Evolutionary conservation across 2,329 filamentous ascomycete genomes (phyloP).

Genomic region (Fusarium sp.): DNA sequence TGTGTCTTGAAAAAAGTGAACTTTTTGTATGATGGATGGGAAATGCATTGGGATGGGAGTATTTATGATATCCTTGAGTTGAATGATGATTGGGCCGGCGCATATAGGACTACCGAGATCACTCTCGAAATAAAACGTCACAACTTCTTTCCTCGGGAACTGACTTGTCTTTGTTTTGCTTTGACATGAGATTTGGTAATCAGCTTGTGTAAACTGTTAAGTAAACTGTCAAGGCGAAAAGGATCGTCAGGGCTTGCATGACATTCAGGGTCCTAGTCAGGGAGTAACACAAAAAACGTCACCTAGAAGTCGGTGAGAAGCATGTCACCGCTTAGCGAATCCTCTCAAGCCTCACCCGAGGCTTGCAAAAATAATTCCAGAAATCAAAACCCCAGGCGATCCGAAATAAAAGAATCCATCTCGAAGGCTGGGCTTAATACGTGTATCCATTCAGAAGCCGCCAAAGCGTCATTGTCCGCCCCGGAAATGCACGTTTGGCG

Average conservation of each 20-base stretch:
- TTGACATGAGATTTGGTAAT: neutral
- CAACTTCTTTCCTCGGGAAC: slow-evolving; percentile 39
- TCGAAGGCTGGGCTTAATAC: slow-evolving; percentile 21
- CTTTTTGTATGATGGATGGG: slow-evolving; percentile 15
- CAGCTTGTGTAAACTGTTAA: neutral
- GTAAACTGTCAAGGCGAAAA: neutral
- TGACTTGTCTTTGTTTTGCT: neutral
- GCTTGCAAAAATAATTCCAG: neutral
- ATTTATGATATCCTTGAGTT: slow-evolving; percentile 42
- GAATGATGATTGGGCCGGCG: slow-evolving; percentile 41
- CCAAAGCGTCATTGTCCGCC: slow-evolving; percentile 20
- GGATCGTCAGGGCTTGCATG: neutral
- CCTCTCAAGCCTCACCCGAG: neutral
- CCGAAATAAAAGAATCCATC: slow-evolving; percentile 4
- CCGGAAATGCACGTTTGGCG: slow-evolving; percentile 1
- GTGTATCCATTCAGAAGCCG: slow-evolving; percentile 34
- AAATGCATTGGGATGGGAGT: slow-evolving; percentile 29
- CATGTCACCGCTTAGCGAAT: neutral
- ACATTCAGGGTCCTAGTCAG: neutral
- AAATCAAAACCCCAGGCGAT: slow-evolving; percentile 2
- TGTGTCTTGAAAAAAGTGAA: neutral
- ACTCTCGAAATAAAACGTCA: slow-evolving; percentile 44
- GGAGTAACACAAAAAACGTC: neutral
- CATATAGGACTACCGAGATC: slow-evolving; percentile 44
- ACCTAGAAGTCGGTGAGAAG: neutral